phyloP scores from a whole-genome alignment of 768 basidiomycete genomes.

The Kwoniella heveanensis region DNA sequence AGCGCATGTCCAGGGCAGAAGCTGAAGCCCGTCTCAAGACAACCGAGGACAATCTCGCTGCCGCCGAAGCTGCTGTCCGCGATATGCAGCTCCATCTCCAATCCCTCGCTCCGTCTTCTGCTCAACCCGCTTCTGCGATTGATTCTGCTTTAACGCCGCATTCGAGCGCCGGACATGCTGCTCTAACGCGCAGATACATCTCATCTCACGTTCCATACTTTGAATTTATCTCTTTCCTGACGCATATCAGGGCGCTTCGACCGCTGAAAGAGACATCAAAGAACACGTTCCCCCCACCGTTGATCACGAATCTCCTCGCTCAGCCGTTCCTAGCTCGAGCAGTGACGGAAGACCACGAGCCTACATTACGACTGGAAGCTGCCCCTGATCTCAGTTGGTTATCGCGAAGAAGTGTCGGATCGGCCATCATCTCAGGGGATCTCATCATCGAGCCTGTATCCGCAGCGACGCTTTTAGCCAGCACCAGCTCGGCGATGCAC shows the following conservation, averaged over 20 bases:
- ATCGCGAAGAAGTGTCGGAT: constrained; percentile 76
- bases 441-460: constrained; percentile 85
- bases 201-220: constrained; percentile 73
- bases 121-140: background rate
- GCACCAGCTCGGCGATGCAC: constrained; percentile 58
- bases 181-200: constrained; percentile 31
- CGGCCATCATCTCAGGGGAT: constrained; percentile 84
- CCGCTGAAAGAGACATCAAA: constrained; percentile 60
- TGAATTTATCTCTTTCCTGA: constrained; percentile 76
- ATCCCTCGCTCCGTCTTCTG: constrained; percentile 58
- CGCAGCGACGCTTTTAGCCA: constrained; percentile 64
- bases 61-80: constrained; percentile 83
- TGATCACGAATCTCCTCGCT: constrained; percentile 70
- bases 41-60: constrained; percentile 73
- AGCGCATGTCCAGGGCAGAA: constrained; percentile 68
- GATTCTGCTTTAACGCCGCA: constrained; percentile 1
- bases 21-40: constrained; percentile 74
- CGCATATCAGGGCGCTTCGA: constrained; percentile 73
- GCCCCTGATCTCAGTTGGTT: constrained; percentile 93
- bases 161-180: background rate
- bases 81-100: constrained; percentile 86
- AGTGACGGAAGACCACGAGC: constrained; percentile 84
- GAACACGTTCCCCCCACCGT: constrained; percentile 61
- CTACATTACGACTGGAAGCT: constrained; percentile 87
- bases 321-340: constrained; percentile 78